Conservation (phyloP, 192 early-diverging fungal genomes). For the Mortierella antarctica region DNA sequence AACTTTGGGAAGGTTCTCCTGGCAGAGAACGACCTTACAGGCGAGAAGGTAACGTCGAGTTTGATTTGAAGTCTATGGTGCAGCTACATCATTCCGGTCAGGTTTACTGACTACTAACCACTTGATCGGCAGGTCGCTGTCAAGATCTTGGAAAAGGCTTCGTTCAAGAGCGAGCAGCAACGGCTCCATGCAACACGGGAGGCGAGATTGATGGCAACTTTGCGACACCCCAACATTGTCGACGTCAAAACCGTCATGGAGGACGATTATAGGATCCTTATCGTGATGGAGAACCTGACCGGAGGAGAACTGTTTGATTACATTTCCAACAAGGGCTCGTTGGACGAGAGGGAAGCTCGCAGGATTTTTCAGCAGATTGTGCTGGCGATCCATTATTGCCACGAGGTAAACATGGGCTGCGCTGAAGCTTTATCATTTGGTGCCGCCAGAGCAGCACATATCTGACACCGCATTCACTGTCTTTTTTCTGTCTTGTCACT, state of each 20-base stretch:
- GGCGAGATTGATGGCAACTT: constrained; percentile 56
- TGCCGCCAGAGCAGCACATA: too few relatives aligned
- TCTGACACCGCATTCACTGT: too few relatives aligned
- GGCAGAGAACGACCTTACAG: constrained; percentile 59
- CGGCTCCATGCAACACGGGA: constrained; percentile 60
- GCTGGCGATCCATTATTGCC: constrained; percentile 64
- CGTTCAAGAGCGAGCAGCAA: constrained; percentile 66
- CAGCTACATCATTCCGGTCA: background rate
- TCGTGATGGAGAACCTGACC: constrained; percentile 69
- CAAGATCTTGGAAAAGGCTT: constrained; percentile 67
- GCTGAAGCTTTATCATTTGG: too few relatives aligned
- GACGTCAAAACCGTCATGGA: constrained; percentile 62
- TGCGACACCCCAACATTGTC: constrained; percentile 67
- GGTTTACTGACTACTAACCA: background rate
- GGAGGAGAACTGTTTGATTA: constrained; percentile 71
- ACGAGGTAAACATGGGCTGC: constrained; percentile 41
- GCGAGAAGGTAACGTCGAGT: constrained; percentile 52
- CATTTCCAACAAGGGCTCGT: constrained; percentile 59
- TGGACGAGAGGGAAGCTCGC: constrained; percentile 60
- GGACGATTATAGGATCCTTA: constrained; percentile 63
- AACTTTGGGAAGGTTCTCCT: constrained; percentile 73
- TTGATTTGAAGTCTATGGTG: background rate
- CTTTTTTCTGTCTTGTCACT: background rate
- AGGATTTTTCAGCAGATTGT: constrained; percentile 66
- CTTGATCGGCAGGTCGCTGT: constrained; percentile 61